Evolutionary conservation across 225 moss, liverwort and hornwort species (phyloP).

Genomic region (Lunularia cruciata): DNA sequence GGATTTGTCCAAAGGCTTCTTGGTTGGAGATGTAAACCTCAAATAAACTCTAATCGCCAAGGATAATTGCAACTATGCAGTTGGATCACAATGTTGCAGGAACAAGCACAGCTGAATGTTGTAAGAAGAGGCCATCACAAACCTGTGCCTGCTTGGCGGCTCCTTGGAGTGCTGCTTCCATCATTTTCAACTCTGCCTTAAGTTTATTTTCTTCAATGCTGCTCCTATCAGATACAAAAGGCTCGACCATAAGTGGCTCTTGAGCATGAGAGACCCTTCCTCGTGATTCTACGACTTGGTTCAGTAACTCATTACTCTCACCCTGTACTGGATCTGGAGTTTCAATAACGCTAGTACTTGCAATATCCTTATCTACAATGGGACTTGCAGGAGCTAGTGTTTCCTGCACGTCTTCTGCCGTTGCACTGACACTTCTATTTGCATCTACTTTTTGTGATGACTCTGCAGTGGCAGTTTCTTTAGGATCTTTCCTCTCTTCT

Average conservation of each 20-base stretch:
- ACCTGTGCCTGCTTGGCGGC: conserved; percentile 98
- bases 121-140: neutral
- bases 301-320: conserved; percentile 28
- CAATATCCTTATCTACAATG: conserved; percentile 6
- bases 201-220: conserved; percentile 35
- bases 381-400: neutral
- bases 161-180: conserved; percentile 94
- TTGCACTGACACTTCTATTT: neutral
- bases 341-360: neutral
- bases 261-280: conserved; percentile 7
- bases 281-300: conserved; percentile 3
- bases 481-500: neutral
- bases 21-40: too few species aligned
- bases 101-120: too few species aligned
- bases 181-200: conserved; percentile 73
- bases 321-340: neutral
- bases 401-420: conserved; percentile 1
- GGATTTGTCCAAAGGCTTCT: too few species aligned
- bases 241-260: conserved; percentile 34
- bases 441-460: conserved; percentile 3
- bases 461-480: neutral
- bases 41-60: too few species aligned
- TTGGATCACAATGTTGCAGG: too few species aligned
- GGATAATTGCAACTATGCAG: too few species aligned
- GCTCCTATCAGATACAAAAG: conserved; percentile 33